Base-by-base conservation (phyloP, 2,329 filamentous ascomycete genomes). In the Fusarium circinatum region DNA sequence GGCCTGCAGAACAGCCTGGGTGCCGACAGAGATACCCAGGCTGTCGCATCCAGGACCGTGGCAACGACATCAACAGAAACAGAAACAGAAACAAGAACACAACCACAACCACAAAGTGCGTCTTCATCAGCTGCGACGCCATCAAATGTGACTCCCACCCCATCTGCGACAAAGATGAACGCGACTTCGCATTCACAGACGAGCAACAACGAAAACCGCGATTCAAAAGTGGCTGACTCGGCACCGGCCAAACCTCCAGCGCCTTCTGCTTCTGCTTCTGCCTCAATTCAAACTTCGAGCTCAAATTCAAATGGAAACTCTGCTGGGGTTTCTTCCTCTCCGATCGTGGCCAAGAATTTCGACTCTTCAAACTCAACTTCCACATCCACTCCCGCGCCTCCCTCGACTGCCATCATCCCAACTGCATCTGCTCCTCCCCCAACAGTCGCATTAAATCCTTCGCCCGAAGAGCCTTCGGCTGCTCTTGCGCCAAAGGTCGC, bases 1-100 rank as follows among this genome's bases (percentile, higher is more conserved):
- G 78, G 77, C 77, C 68, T 74, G 58, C 66, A 70, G 63, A 66
- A 71, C 62, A 68, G 63, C 71, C 68, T 75, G 60, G 66, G 73
- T 49, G 63, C 65, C 47, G 72, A 75, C 68, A 73, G 67, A 70
- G 70, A 76, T 51, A 60, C 74, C 52, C 74, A 77, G 70, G 64
- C 70, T 65, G 68, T 75, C 68, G 68, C 75, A 70, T 73, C 61
- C 56, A 70, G 65, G 64, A 77, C 64, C 42, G 34, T 63, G 48
- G 51, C 61, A 34, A 48, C 28, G 36, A 66, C 48, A 58, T 38
- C 63, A 38, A 75, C 66, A 48, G 39, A 56, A 59, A 49, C 54
- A 30, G 51, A 54, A 54, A 11, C 47, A 49, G 28, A 51, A 30
- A 74, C 65, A 45, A n/a, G 41, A 59, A 49, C 61, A 26, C 14